phyloP scores from a whole-genome alignment of 164 flowering plant species.

The Vitis rotundifolia region DNA sequence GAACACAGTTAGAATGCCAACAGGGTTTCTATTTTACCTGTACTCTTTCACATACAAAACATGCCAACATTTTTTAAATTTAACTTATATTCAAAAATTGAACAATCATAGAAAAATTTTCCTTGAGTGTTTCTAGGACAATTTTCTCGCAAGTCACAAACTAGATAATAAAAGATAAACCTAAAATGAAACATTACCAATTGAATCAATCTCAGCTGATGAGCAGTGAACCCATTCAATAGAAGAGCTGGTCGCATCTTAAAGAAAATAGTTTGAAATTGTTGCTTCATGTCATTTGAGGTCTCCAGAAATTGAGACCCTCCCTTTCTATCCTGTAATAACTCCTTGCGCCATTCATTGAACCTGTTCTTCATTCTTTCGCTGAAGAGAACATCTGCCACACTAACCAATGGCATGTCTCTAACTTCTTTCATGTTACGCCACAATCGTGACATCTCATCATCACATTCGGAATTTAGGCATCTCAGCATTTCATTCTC shows the following conservation, averaged over 20 bases:
- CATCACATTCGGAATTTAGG: slow-evolving; percentile 32
- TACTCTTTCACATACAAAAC: background rate
- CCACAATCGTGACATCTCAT: slow-evolving; percentile 26
- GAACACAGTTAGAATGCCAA: background rate
- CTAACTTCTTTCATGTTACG: slow-evolving; percentile 22
- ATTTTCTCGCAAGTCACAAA: too few species aligned
- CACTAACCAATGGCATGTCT: slow-evolving; percentile 42
- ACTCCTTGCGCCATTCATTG: slow-evolving; percentile 63
- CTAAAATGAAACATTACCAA: slow-evolving; percentile 44
- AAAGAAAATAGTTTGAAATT: slow-evolving; percentile 62
- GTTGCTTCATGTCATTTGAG: slow-evolving; percentile 35
- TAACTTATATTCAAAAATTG: background rate
- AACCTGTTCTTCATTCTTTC: slow-evolving; percentile 74
- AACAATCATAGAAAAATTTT: background rate
- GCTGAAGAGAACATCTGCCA: slow-evolving; percentile 71
- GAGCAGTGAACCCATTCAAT: slow-evolving; percentile 75
- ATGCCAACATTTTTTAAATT: background rate
- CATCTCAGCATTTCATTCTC: slow-evolving; percentile 61
- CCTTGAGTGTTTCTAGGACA: background rate
- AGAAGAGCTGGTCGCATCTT: slow-evolving; percentile 74
- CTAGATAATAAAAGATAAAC: background rate
- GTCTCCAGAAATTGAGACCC: slow-evolving; percentile 25
- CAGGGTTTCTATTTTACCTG: background rate
- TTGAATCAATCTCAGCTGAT: slow-evolving; percentile 72
- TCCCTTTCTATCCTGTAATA: slow-evolving; percentile 30